Conservation (phyloP, 345 rosid species). For the Hibiscus tridactylites region DNA sequence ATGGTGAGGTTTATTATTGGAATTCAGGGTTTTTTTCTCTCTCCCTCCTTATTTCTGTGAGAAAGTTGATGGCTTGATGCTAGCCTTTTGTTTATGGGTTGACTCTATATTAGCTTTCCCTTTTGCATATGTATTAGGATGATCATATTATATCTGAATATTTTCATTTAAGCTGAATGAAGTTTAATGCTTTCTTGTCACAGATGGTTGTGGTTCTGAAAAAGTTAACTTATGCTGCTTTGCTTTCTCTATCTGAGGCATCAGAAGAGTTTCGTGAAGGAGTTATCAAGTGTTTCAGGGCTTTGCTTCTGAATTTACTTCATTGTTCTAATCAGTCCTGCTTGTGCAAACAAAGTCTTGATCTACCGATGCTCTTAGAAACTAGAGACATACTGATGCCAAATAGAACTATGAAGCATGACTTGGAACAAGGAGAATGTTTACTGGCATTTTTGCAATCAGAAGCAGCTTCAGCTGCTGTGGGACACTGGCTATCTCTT, state of each 20-base stretch:
- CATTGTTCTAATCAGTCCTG: conserved; percentile 57
- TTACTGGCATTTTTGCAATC: conserved; percentile 77
- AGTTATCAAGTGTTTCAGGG: conserved; percentile 69
- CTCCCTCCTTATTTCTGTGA: not conserved
- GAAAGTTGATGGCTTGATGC: not conserved
- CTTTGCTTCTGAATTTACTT: conserved; percentile 43
- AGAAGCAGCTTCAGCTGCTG: conserved; percentile 62
- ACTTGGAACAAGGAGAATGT: conserved; percentile 43
- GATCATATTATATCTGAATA: not conserved
- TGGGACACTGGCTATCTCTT: conserved; percentile 94
- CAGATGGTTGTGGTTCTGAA: conserved; percentile 79
- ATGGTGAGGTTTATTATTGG: not conserved
- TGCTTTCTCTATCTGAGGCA: conserved; percentile 63
- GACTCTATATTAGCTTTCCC: not conserved
- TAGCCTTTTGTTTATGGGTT: not conserved
- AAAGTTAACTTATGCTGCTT: conserved; percentile 64
- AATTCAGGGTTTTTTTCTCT: not conserved
- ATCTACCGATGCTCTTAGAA: conserved; percentile 50
- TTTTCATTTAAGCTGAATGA: not conserved
- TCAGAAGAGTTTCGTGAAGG: conserved; percentile 93
- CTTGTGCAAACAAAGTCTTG: conserved; percentile 43
- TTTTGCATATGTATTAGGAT: not conserved
- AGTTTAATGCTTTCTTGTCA: conserved; percentile 12
- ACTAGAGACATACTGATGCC: conserved; percentile 21
- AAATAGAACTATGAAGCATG: conserved; percentile 18